Evolutionary conservation across 495 filamentous ascomycete species (phyloP).

Genomic region (Venustampulla echinocandica): DNA sequence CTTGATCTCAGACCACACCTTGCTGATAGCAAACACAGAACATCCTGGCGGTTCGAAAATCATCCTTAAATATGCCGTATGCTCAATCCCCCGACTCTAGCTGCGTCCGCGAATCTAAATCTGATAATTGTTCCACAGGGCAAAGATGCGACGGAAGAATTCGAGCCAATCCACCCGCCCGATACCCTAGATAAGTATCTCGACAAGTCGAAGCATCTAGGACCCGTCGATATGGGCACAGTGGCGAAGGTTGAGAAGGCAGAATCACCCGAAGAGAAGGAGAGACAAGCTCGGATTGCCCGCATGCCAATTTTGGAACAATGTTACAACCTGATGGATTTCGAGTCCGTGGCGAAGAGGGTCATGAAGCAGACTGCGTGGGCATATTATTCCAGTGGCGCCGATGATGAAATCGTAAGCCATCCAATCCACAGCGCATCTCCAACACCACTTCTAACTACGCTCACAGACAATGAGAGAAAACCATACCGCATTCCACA

Average conservation of each 20-base stretch:
- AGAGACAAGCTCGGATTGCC: slow-evolving; percentile 63
- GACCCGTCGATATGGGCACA: slow-evolving; percentile 81
- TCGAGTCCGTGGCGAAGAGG: slow-evolving; percentile 77
- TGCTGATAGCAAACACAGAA: slow-evolving; percentile 29
- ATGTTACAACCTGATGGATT: slow-evolving; percentile 93
- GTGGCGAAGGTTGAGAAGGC: slow-evolving; percentile 63
- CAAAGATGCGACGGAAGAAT: slow-evolving; percentile 78
- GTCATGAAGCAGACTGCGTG: slow-evolving; percentile 94
- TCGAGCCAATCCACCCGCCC: slow-evolving; percentile 71
- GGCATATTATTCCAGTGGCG: slow-evolving; percentile 94
- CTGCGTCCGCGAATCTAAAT: neutral
- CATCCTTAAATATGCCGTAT: slow-evolving; percentile 67
- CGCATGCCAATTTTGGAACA: slow-evolving; percentile 76
- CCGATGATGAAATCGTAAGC: slow-evolving; percentile 92
- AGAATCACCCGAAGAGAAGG: slow-evolving; percentile 68
- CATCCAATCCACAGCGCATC: neutral
- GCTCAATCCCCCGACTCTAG: slow-evolving; percentile 9
- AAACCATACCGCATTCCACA: slow-evolving; percentile 92
- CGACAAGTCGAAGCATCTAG: slow-evolving; percentile 79
- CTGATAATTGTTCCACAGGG: slow-evolving; percentile 33
- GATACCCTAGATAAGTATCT: slow-evolving; percentile 77
- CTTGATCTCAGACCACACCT: too few relatives aligned
- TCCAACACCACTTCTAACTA: slow-evolving; percentile 3
- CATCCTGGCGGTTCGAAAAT: slow-evolving; percentile 73
- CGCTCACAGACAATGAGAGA: slow-evolving; percentile 77